Evolutionary conservation across 495 filamentous ascomycete species (phyloP).

Genomic region (Podospora australis): DNA sequence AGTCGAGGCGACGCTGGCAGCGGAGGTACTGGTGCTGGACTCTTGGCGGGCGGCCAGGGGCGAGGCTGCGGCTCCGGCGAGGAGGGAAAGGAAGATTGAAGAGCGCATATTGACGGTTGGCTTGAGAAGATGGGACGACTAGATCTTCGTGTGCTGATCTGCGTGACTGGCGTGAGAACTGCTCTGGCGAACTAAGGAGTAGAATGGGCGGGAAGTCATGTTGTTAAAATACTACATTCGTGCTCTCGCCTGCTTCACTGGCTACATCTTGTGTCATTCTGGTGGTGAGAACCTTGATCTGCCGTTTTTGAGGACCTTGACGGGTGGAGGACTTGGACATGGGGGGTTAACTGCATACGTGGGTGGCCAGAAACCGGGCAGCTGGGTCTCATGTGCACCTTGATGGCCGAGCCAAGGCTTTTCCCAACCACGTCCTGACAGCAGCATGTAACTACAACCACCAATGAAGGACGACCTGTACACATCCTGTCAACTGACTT

Average conservation of each 20-base stretch:
- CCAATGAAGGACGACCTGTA: no score
- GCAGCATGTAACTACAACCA: not conserved
- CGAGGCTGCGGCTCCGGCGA: not conserved
- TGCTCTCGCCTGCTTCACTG: no score
- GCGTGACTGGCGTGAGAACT: no score
- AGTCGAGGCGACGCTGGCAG: not conserved
- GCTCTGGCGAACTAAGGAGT: no score
- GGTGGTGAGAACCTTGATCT: not conserved
- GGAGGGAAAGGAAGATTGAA: not conserved
- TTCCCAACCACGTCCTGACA: not conserved
- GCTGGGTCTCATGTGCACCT: no score
- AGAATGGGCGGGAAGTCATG: not conserved
- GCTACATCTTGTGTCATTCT: not conserved
- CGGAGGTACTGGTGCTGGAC: not conserved
- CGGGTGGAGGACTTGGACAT: not conserved
- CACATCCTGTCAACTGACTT: not conserved
- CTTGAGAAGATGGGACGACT: not conserved
- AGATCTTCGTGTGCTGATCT: no score
- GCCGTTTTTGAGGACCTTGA: not conserved
- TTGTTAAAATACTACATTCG: not conserved
- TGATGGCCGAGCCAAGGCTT: not conserved
- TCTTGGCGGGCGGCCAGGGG: not conserved
- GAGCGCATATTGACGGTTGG: conserved; percentile 1
- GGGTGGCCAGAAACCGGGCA: no score
- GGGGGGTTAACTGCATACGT: no score